Evolutionary conservation across 2,329 filamentous ascomycete species (phyloP), one percentile per base, ranked within the genome.

Genomic region (Neurospora sp.): DNA sequence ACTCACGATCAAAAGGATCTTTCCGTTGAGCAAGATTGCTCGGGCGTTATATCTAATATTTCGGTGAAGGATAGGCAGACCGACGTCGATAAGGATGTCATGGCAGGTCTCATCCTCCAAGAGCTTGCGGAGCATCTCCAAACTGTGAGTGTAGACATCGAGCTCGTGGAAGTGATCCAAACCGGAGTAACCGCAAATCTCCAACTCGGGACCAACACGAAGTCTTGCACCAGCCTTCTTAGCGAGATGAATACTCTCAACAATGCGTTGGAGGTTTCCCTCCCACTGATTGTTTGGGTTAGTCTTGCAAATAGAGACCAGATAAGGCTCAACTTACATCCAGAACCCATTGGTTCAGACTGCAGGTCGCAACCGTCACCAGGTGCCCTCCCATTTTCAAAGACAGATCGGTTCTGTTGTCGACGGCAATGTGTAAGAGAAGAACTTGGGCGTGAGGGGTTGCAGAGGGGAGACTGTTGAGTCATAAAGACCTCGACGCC

Each of bases 1-100:
- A 0, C 91, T 91, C 11, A 91, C 83, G 70, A 96, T 90, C 71
- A 90, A 82, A 19, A 93, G 80, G 23, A 94, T 89, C 79, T 89
- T 88, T 68, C 87, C 85, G 74, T 93, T 86, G 68, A 88, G 83
- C 71, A 73, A 73, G 72, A 92, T 85, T n/a, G 90, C 82, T 33
- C 91, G 83, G 74, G 87, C 88, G 77, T 91, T 92, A 80, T 88
- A 92, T 69, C 85, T 82, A 68, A 86, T 82, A 75, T 88, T 88
- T 58, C 86, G 80, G 77, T 91, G 89, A 66, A 84, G 81, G 66
- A 92, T 83, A 0, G 89, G 88, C 81, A 88, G 82, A 43, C 87
- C 87, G 42, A 90, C 81, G 76, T 90, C 88, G 28, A 91, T 80
- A 23, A 92, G 82, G 74, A 93, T 93, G 76, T 86, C 89, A 74